Percentiles rank a stretch among this genome's conserved stretches.
phyloP scores from a whole-genome alignment of 164 flowering plant species.

The Buxus sempervirens region DNA sequence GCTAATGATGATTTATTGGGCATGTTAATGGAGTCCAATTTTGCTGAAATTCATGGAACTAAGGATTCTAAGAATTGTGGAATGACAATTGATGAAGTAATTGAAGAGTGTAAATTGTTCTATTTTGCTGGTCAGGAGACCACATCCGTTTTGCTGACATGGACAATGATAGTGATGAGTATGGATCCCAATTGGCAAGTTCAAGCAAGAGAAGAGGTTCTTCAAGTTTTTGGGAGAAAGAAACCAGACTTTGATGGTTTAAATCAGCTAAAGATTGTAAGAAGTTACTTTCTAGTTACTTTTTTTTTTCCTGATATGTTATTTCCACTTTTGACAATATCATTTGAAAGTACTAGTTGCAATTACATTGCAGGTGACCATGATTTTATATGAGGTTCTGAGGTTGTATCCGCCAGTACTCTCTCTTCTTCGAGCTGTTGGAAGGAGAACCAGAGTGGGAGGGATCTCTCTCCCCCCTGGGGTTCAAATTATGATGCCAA shows the following conservation, averaged over 20 bases:
- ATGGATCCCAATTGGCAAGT: slow-evolving; percentile 19
- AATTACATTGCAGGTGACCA: slow-evolving; percentile 20
- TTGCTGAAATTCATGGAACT: slow-evolving; percentile 24
- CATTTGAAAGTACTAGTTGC: background rate
- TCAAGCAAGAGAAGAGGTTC: slow-evolving; percentile 23
- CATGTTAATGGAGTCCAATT: slow-evolving; percentile 41
- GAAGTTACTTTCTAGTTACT: background rate
- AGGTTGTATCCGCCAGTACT: slow-evolving; percentile 21
- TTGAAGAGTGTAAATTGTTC: slow-evolving; percentile 37
- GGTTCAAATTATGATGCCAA: slow-evolving; percentile 7
- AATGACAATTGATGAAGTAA: slow-evolving; percentile 23
- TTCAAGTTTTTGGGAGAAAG: slow-evolving; percentile 31
- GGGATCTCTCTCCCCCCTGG: slow-evolving; percentile 19
- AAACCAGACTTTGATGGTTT: slow-evolving; percentile 13
- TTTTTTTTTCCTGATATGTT: background rate
- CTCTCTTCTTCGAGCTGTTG: background rate
- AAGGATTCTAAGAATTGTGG: slow-evolving; percentile 11
- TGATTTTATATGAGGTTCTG: slow-evolving; percentile 23
- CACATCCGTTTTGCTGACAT: slow-evolving; percentile 16
- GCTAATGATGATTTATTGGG: slow-evolving; percentile 40
- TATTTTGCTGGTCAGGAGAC: slow-evolving; percentile 26
- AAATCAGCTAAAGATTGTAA: slow-evolving; percentile 28
- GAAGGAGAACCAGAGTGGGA: slow-evolving; percentile 15
- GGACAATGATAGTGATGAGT: slow-evolving; percentile 22
- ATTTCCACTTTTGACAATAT: background rate